Conservation (phyloP, 2,329 filamentous ascomycete genomes). For the Coleophoma eucalyptorum region DNA sequence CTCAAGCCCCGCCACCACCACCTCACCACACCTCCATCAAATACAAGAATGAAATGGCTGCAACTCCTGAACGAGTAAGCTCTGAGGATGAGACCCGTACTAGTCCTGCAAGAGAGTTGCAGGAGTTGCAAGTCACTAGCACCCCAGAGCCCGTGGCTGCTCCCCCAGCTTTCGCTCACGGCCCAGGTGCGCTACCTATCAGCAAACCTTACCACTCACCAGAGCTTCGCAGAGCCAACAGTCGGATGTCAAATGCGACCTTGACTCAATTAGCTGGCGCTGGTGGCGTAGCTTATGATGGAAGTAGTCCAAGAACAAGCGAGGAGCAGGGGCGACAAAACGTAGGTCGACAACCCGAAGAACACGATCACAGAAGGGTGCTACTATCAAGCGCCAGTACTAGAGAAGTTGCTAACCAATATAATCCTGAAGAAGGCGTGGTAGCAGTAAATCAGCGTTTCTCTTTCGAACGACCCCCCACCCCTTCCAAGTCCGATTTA, state of each 20-base stretch:
- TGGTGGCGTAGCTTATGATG: constrained; percentile 45
- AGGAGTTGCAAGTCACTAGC: constrained; percentile 52
- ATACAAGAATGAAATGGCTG: constrained; percentile 39
- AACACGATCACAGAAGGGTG: constrained; percentile 35
- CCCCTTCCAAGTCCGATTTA: constrained; percentile 10
- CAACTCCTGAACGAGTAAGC: constrained; percentile 48
- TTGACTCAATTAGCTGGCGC: constrained; percentile 76
- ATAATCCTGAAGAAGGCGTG: constrained; percentile 28
- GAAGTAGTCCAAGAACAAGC: constrained; percentile 25
- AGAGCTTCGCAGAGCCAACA: constrained; percentile 77
- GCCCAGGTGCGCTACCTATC: constrained; percentile 64
- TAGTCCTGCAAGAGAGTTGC: constrained; percentile 46
- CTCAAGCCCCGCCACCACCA: constrained; percentile 17
- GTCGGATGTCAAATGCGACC: constrained; percentile 78
- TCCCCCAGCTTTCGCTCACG: constrained; percentile 78
- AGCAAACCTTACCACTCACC: constrained; percentile 70
- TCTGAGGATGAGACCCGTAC: constrained; percentile 49
- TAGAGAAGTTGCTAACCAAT: constrained; percentile 27
- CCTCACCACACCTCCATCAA: constrained; percentile 19
- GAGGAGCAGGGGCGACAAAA: constrained; percentile 17
- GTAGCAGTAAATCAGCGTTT: constrained; percentile 25
- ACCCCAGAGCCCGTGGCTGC: constrained; percentile 68
- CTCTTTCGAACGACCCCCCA: constrained; percentile 21
- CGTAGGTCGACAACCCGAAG: constrained; percentile 20
- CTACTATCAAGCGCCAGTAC: constrained; percentile 31